Base-by-base conservation (phyloP, 257 asterid species). In the Scutellaria barbata region DNA sequence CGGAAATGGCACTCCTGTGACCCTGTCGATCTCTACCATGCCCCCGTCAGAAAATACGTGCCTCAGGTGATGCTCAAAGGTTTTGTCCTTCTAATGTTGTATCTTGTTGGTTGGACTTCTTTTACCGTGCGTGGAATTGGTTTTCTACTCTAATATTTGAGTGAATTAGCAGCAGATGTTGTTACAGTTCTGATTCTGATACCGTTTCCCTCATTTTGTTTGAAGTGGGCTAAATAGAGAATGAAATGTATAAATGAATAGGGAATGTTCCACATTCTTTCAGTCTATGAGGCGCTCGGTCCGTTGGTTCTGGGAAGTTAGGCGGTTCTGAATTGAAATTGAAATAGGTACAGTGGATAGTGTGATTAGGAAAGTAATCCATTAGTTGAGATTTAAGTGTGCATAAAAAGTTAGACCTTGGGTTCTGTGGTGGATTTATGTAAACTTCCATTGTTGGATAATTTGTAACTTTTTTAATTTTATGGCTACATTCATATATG, bases 1-100 rank as follows among this genome's bases (percentile, higher is more conserved):
- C 88, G 96, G 10, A 91, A 85, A 79, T 94, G 99, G 99, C 89
- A 94, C 75, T 91, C 98, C 1, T 94, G 99, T 75, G 98, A 94
- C 82, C 99, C 99, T 18, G 74, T 77, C 73, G 95, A 91, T 37
- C 96, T 94, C 61, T 94, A 89, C 83, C 82, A 79, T 13, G 98
- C 98, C 22, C 93, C 96, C 16, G 88, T 94, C 50, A 87, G 71
- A 74, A 94, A 94, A 80, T 74, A 52, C 71, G 99, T 94, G 0
- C 99, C 99, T 41, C 87, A 87, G 94, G 98, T 92, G 74, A 25
- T 33, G 25, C 42, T 30, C 63, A 66, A 4, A 51, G 22, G 8
- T 20, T 66, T 6, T 46, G 35, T 8, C 10, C 35, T 63, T 60
- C 13, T 2, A 35, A 33, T 2, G 5, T 63, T 40, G 68, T 57